Evolutionary conservation across 805 yeast species (phyloP).

Genomic region (Middelhovenomyces tepae): DNA sequence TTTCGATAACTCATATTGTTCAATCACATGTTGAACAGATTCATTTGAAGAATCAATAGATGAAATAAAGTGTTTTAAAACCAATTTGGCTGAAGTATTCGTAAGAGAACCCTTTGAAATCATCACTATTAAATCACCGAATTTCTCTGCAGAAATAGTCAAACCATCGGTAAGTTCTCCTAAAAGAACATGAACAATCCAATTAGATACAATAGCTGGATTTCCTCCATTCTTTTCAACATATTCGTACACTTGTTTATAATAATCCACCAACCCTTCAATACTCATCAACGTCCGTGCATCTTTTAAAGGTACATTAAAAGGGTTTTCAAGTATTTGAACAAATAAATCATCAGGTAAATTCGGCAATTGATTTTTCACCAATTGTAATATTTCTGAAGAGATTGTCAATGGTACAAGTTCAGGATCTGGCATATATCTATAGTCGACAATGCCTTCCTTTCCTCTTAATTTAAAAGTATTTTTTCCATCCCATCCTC

Average conservation of each 20-base stretch:
- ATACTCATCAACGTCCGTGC: conserved; percentile 59
- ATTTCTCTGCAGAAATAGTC: conserved; percentile 32
- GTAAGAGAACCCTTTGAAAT: conserved; percentile 45
- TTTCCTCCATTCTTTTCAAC: conserved; percentile 19
- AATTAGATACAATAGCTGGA: conserved; percentile 49
- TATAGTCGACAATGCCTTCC: conserved; percentile 75
- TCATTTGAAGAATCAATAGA: conserved; percentile 28
- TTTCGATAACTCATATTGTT: conserved; percentile 37
- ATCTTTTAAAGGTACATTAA: conserved; percentile 55
- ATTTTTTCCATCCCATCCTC: conserved; percentile 81
- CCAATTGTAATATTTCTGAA: conserved; percentile 33
- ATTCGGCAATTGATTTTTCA: conserved; percentile 36
- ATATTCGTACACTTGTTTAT: conserved; percentile 33
- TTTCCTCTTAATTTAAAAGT: conserved; percentile 67
- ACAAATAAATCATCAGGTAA: conserved; percentile 54
- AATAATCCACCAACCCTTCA: conserved; percentile 45
- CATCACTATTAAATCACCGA: conserved; percentile 48
- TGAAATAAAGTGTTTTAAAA: conserved; percentile 50
- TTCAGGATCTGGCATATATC: conserved; percentile 94
- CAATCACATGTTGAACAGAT: conserved; percentile 38
- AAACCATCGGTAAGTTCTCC: conserved; percentile 46
- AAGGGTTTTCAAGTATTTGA: conserved; percentile 41
- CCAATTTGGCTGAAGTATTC: conserved; percentile 54
- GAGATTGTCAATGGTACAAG: conserved; percentile 51
- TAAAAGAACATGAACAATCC: conserved; percentile 74